phyloP scores from a whole-genome alignment of 129 eudicot species.

The Centella asiatica region DNA sequence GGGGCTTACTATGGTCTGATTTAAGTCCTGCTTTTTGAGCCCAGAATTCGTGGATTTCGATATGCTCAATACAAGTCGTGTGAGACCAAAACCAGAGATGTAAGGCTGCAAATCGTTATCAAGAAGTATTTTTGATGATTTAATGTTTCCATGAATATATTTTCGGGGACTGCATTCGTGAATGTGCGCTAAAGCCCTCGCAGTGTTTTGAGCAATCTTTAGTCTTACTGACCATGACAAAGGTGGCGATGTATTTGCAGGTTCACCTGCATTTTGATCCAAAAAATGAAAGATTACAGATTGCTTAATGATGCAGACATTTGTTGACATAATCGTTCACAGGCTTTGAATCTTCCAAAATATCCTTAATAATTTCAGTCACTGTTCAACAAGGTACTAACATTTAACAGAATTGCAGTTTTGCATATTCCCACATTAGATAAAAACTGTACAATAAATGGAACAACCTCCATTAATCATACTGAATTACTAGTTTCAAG shows the following conservation, averaged over 20 bases:
- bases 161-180: conserved; percentile 90
- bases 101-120: conserved; percentile 70
- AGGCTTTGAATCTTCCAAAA: neutral
- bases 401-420: too few relatives aligned
- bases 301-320: neutral
- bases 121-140: conserved; percentile 83
- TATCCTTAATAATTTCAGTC: too few relatives aligned
- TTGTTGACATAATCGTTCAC: neutral
- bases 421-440: neutral
- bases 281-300: conserved; percentile 2
- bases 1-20: conserved; percentile 28
- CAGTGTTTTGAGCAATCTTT: conserved; percentile 69
- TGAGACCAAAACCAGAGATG: conserved; percentile 80
- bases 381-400: too few relatives aligned
- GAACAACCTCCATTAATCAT: neutral
- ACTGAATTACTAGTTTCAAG: too few relatives aligned
- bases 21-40: conserved; percentile 37
- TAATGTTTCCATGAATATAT: conserved; percentile 77
- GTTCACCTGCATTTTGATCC: conserved; percentile 44
- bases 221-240: conserved; percentile 77
- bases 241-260: conserved; percentile 48
- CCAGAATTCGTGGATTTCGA: conserved; percentile 28
- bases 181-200: conserved; percentile 71
- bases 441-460: neutral
- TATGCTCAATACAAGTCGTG: conserved; percentile 40